These are phyloP conservation scores for Panicum hallii DNA, from an alignment of 202 grass and related monocot genomes.

Conservation along the genomic window DNA sequence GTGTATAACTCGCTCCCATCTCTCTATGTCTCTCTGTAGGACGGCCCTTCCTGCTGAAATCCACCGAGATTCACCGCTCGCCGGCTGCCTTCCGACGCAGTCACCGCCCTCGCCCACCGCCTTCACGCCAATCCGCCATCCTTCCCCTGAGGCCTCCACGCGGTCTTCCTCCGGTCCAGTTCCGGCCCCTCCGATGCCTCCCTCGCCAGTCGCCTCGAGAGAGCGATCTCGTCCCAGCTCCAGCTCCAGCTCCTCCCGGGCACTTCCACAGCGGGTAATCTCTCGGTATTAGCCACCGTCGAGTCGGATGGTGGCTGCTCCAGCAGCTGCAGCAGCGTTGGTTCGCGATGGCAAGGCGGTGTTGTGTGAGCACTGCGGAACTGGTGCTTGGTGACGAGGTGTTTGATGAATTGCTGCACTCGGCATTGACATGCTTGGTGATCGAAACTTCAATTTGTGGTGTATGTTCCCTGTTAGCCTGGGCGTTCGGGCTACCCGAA, in stretches of 20 bases:
- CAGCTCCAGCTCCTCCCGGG: too few species aligned
- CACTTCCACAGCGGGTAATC: too few species aligned
- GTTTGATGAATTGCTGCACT: conserved; percentile 76
- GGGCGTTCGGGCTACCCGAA: too few species aligned
- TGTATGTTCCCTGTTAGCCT: conserved; percentile 93
- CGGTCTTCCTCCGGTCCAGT: conserved; percentile 54
- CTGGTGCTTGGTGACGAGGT: conserved; percentile 50
- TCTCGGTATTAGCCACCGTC: too few species aligned
- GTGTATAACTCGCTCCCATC: too few species aligned
- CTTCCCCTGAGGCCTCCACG: conserved; percentile 62
- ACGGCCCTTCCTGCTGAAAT: conserved; percentile 69
- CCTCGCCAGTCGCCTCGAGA: too few species aligned
- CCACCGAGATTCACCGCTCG: conserved; percentile 81
- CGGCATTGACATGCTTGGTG: conserved; percentile 56
- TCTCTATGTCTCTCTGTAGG: too few species aligned
- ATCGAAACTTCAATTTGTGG: conserved; percentile 99
- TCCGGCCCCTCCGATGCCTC: too few species aligned
- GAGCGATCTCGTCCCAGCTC: too few species aligned
- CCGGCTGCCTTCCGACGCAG: conserved; percentile 66
- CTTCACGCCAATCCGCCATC: conserved; percentile 61
- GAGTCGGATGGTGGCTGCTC: too few species aligned
- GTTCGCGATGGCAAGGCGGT: conserved; percentile 59
- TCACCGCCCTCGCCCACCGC: conserved; percentile 65
- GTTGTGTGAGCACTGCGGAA: conserved; percentile 35
- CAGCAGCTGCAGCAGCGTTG: neutral